A percentile compares a stretch with the other conserved stretches of the same genome.
Evolutionary conservation across 164 flowering plant genomes (phyloP).

Genomic region (Berberis vulgaris): DNA sequence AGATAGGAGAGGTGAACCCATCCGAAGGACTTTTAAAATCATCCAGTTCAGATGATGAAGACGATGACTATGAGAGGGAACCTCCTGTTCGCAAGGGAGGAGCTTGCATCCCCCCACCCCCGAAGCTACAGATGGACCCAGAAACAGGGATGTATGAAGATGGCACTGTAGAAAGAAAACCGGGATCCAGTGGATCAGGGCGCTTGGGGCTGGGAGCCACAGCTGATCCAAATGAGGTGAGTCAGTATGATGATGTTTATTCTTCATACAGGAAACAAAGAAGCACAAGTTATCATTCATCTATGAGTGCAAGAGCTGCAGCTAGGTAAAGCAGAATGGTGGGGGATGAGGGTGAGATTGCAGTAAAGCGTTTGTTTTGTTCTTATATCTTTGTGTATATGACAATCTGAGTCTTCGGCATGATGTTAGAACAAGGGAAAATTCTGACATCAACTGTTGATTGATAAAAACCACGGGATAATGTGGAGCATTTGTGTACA

Average conservation of each 20-base stretch:
- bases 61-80: conserved; percentile 46
- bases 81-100: conserved; percentile 25
- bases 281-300: conserved; percentile 84
- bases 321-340: conserved; percentile 14
- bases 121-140: conserved; percentile 63
- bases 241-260: conserved; percentile 96
- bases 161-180: conserved; percentile 66
- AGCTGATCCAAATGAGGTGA: conserved; percentile 75
- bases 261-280: conserved; percentile 86
- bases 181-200: conserved; percentile 62
- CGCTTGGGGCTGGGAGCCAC: conserved; percentile 90
- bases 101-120: conserved; percentile 96
- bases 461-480: too few relatives aligned
- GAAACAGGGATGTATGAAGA: conserved; percentile 72
- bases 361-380: too few relatives aligned
- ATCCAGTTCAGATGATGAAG: conserved; percentile 45
- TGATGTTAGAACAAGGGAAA: too few relatives aligned
- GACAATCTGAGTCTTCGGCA: too few relatives aligned
- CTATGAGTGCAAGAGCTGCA: conserved; percentile 85
- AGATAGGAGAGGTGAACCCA: conserved; percentile 54
- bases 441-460: too few relatives aligned
- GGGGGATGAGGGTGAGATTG: too few relatives aligned
- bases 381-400: too few relatives aligned
- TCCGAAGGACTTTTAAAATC: conserved; percentile 76
- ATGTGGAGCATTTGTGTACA: too few relatives aligned